Conservation (phyloP, 2,329 filamentous ascomycete genomes). For the Lojkania enalia region DNA sequence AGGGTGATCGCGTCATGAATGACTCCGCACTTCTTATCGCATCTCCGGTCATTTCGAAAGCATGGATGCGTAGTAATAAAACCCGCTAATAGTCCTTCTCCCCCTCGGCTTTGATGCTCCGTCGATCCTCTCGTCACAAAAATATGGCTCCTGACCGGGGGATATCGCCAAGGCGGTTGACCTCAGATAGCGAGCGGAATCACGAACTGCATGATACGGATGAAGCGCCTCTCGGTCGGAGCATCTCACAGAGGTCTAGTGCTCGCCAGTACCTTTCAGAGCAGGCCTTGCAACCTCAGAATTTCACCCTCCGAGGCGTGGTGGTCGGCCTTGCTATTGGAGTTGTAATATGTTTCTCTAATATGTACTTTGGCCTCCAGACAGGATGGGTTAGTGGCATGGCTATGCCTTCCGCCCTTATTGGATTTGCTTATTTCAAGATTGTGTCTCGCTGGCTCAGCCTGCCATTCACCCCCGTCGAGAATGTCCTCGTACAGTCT, state of each 20-base stretch:
- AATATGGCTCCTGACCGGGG: conserved; percentile 44
- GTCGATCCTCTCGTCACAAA: background rate
- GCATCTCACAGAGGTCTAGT: conserved; percentile 20
- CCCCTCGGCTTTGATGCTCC: background rate
- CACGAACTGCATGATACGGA: conserved; percentile 22
- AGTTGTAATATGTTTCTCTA: conserved; percentile 90
- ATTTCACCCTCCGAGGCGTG: conserved; percentile 84
- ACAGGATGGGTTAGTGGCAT: conserved; percentile 84
- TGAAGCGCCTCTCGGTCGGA: conserved; percentile 18
- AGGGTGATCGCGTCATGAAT: too few relatives aligned
- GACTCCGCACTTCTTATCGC: too few relatives aligned
- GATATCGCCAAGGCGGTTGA: conserved; percentile 12
- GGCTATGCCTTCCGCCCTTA: conserved; percentile 93
- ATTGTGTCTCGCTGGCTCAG: conserved; percentile 70
- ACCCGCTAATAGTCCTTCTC: too few relatives aligned
- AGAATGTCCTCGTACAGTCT: conserved; percentile 95
- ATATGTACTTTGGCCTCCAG: conserved; percentile 98
- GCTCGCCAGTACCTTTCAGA: conserved; percentile 31
- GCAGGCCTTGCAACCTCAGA: conserved; percentile 55
- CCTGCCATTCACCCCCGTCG: conserved; percentile 87
- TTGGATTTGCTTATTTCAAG: conserved; percentile 94
- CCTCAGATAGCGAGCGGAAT: conserved; percentile 23
- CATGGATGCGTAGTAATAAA: too few relatives aligned
- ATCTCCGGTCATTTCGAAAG: too few relatives aligned
- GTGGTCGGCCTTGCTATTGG: conserved; percentile 81